A percentile compares a stretch with the other conserved stretches of the same genome.
Evolutionary conservation across 768 basidiomycete genomes (phyloP).

Genomic region (Termitomyces bulborhizus): DNA sequence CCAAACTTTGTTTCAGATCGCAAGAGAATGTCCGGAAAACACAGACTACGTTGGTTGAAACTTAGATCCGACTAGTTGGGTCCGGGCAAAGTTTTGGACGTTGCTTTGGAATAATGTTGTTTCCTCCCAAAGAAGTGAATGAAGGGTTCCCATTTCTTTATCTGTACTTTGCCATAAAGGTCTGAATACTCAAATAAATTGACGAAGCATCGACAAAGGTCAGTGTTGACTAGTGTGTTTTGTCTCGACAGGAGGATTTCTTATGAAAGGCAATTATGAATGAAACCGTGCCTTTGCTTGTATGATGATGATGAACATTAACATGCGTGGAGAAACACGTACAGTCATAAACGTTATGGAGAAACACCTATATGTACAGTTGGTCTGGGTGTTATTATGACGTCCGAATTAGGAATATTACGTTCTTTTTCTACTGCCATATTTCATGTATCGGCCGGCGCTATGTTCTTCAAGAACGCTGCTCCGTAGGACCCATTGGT

Average conservation of each 20-base stretch:
- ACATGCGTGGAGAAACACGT: no score
- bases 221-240: background rate
- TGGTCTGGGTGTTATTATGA: no score
- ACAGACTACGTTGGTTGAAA: constrained; percentile 45
- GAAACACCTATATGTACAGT: no score
- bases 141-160: background rate
- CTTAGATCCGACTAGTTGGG: background rate
- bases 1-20: constrained; percentile 37
- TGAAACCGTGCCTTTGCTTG: background rate
- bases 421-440: background rate
- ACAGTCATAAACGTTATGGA: no score
- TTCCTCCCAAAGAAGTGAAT: constrained; percentile 7
- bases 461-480: constrained; percentile 8
- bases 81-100: background rate
- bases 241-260: background rate
- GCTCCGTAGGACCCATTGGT: background rate
- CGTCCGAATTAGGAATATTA: background rate
- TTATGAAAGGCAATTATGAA: no score
- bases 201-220: background rate
- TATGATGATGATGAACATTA: background rate
- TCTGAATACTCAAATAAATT: background rate
- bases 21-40: constrained; percentile 58
- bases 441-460: constrained; percentile 9
- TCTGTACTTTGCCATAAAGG: constrained; percentile 1
- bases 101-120: constrained; percentile 8